A percentile compares a stretch with the other conserved stretches of the same genome.
Conservation (phyloP, 2,329 filamentous ascomycete species). For the Aspergillus cejpii region DNA sequence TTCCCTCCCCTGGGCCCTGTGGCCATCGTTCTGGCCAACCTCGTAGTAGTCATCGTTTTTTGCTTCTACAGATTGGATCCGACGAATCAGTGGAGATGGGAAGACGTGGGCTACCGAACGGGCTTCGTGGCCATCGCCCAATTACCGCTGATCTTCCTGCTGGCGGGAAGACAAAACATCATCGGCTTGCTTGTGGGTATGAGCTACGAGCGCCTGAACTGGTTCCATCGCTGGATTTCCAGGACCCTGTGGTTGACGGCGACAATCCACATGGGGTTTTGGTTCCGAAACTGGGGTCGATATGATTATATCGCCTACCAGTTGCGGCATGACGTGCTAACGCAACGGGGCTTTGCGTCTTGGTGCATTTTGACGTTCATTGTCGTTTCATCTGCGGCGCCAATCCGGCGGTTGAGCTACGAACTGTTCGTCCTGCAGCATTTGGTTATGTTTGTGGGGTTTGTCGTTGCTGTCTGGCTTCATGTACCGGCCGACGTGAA, state of each 20-base stretch:
- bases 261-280: constrained; percentile 51
- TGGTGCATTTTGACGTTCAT: constrained; percentile 49
- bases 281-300: constrained; percentile 47
- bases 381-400: constrained; percentile 46
- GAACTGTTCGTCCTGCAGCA: constrained; percentile 52
- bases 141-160: constrained; percentile 50
- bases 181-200: constrained; percentile 44
- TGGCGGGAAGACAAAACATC: constrained; percentile 52
- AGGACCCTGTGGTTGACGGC: constrained; percentile 48
- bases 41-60: constrained; percentile 48
- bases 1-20: constrained; percentile 38
- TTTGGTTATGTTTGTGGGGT: constrained; percentile 46
- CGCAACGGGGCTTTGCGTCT: constrained; percentile 48
- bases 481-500: constrained; percentile 44
- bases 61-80: constrained; percentile 53
- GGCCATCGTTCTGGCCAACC: constrained; percentile 38
- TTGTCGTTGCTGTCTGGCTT: constrained; percentile 45
- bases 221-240: constrained; percentile 49
- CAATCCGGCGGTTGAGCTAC: constrained; percentile 46
- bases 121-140: constrained; percentile 50
- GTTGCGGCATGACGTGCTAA: constrained; percentile 44
- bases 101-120: constrained; percentile 52
- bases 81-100: constrained; percentile 45
- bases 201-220: constrained; percentile 48
- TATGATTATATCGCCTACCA: constrained; percentile 47